phyloP scores from a whole-genome alignment of 225 moss, liverwort and hornwort genomes.

The Straminergon stramineum region DNA sequence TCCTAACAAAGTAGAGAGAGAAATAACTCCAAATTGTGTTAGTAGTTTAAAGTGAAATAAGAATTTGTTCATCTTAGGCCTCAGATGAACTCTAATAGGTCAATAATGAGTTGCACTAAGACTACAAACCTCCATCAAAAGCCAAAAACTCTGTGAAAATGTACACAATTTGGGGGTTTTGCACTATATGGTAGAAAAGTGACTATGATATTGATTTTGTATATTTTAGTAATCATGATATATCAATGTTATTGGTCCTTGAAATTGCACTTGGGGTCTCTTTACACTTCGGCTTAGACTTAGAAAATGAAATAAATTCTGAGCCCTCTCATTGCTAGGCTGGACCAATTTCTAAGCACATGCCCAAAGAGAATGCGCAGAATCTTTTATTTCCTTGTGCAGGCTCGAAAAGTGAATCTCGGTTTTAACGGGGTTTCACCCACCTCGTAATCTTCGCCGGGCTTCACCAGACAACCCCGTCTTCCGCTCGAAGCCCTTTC shows the following conservation, averaged over 20 bases:
- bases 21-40: too few relatives aligned
- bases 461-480: not conserved
- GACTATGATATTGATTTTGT: not conserved
- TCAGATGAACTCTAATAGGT: fast-evolving
- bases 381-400: not conserved
- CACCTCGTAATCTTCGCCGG: not conserved
- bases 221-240: not conserved
- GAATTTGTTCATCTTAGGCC: not conserved
- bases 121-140: not conserved
- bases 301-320: not conserved
- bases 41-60: not conserved
- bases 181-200: too few relatives aligned
- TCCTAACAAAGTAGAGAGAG: too few relatives aligned
- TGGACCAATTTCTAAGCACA: not conserved
- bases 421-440: not conserved
- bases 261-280: not conserved
- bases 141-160: too few relatives aligned
- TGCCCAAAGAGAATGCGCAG: not conserved
- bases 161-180: not conserved
- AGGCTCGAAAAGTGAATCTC: not conserved
- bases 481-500: too few relatives aligned
- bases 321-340: not conserved
- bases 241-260: too few relatives aligned
- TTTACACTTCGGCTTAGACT: not conserved
- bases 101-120: fast-evolving